phyloP scores from a whole-genome alignment of 2,329 filamentous ascomycete species.

The Phaeoacremonium minimum region DNA sequence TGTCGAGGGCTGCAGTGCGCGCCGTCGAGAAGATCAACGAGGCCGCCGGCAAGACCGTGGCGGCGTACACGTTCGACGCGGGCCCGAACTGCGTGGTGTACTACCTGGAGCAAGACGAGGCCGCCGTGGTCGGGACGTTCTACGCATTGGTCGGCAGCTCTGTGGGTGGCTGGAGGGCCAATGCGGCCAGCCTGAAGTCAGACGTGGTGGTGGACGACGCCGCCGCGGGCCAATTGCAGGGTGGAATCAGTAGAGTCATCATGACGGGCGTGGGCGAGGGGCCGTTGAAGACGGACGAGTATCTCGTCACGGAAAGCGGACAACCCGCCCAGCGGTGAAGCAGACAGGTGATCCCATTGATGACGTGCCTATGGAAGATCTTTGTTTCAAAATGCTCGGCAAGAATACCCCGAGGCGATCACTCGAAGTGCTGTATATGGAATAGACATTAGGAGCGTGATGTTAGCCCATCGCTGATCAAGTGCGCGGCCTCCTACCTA shows the following conservation, averaged over 20 bases:
- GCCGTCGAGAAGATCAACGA: conserved; percentile 87
- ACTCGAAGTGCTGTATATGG: no score
- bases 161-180: conserved; percentile 69
- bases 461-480: no score
- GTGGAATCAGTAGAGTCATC: conserved; percentile 85
- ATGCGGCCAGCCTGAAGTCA: conserved; percentile 46
- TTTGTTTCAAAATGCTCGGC: no score
- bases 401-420: no score
- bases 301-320: conserved; percentile 67
- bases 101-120: conserved; percentile 77
- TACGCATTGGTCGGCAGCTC: conserved; percentile 55
- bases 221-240: conserved; percentile 62
- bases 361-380: no score
- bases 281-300: conserved; percentile 73
- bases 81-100: conserved; percentile 97
- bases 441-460: no score
- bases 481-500: no score
- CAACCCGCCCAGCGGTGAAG: conserved; percentile 31
- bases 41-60: conserved; percentile 71
- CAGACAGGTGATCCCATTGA: no score
- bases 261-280: conserved; percentile 89
- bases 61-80: conserved; percentile 96
- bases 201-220: conserved; percentile 59
- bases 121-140: conserved; percentile 72
- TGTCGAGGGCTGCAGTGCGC: conserved; percentile 79